These are phyloP conservation scores for Oryza meyeriana DNA, from an alignment of 176 grass and related monocot species.

Conservation along the genomic window DNA sequence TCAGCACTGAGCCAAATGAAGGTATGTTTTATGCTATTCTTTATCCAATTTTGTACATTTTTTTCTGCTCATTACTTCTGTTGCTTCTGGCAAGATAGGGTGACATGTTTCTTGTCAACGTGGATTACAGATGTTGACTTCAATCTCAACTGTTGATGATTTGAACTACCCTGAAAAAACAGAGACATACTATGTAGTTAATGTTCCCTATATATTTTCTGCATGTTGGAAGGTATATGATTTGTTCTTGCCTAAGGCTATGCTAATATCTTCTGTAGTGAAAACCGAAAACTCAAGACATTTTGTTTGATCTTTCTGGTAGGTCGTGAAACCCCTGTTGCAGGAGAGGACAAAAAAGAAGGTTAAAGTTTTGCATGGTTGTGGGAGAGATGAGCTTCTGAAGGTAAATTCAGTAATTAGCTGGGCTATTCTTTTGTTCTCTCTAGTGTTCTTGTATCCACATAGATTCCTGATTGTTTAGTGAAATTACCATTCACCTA, in stretches of 20 bases:
- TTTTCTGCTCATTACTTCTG: slow-evolving; percentile 2
- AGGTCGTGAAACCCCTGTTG: slow-evolving; percentile 94
- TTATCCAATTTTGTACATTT: neutral
- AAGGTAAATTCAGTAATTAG: slow-evolving; percentile 44
- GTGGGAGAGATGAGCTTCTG: slow-evolving; percentile 84
- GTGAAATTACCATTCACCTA: neutral
- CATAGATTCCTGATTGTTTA: neutral
- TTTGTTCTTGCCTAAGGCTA: neutral
- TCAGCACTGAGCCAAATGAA: slow-evolving; percentile 92
- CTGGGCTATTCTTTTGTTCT: neutral
- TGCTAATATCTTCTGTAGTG: neutral
- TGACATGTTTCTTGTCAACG: slow-evolving; percentile 32
- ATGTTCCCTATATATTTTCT: slow-evolving; percentile 90
- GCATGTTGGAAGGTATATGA: slow-evolving; percentile 85
- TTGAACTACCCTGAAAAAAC: slow-evolving; percentile 98
- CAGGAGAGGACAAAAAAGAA: slow-evolving; percentile 97
- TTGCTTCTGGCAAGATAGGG: slow-evolving; percentile 22
- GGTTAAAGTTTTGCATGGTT: slow-evolving; percentile 75
- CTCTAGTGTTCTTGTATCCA: neutral
- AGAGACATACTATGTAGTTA: slow-evolving; percentile 93
- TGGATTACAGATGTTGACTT: slow-evolving; percentile 76
- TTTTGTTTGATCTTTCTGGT: slow-evolving; percentile 32
- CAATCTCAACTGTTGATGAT: slow-evolving; percentile 92
- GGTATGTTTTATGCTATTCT: slow-evolving; percentile 35
- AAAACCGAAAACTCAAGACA: neutral